Evolutionary conservation across 495 filamentous ascomycete species (phyloP), one percentile per base, ranked within the genome.

Genomic region (Extremus antarcticus): DNA sequence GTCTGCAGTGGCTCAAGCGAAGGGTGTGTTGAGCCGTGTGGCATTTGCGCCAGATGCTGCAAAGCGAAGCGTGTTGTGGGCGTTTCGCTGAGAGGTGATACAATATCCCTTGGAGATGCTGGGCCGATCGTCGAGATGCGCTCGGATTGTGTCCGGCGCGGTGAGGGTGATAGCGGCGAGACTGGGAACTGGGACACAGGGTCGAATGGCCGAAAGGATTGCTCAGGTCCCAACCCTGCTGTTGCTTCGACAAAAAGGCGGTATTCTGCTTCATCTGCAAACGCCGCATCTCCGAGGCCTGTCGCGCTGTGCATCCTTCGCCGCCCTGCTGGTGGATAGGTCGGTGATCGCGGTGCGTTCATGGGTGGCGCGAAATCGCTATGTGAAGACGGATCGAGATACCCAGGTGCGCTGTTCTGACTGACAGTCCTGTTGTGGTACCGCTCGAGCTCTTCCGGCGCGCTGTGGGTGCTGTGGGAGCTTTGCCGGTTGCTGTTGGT

Each of bases 161-260:
- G 29, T 35, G 29, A 35, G 29, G 13, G 4, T 35, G 13, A 13
- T 4, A 35, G 29, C 7, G 29, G 29, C 29, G 29, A 35, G 29
- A 35, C 29, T 25, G 16, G 15, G 7, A 9, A 47, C 2, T 38
- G 23, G 10, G 43, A 16, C 15, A 7, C 17, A 16, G 58, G 43
- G 20, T 20, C 16, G 25, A 20, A 16, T 45, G 15, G 41, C n/a
- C 50, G 29, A 16, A 51, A 45, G 10, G 35, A 17, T 3, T 50
- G 7, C 13, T 53, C 50, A 3, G 53, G 47, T 1, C 53, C 53
- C 19, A 70, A 59, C 0, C 68, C 66, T 23, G 58, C 55, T 2
- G 68, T 70, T 8, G 68, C 68, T 52, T 64, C 65, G 13, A 57
- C 68, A 45, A 70, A 70, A 8, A 70, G 63, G 11, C 60, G 55